Base-by-base conservation (phyloP, 139 green algal species). In the Picochlorum costavermella region DNA sequence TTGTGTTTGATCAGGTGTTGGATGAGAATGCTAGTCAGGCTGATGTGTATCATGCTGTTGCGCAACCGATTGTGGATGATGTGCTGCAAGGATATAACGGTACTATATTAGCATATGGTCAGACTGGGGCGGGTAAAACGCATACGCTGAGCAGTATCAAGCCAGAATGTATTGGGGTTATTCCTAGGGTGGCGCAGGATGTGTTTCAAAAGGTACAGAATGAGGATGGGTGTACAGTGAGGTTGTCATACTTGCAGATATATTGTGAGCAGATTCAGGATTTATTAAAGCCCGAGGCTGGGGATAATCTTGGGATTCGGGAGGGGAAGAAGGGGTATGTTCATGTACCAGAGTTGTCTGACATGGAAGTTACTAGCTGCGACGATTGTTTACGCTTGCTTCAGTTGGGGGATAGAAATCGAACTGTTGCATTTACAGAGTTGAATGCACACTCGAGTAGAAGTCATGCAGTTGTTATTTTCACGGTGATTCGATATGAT, bases 181-280 rank as follows among this genome's bases (percentile, higher is more conserved):
- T 94, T 46, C 87, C 88, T 1, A 74, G 81, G 17, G 87, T 84
- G 0, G 67, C 76, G 0, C 75, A 81, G 0, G 82, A 92, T 51
- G 14, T 73, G 6, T 95, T 95, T 60, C 67, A 72, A 16, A 62
- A 69, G 26, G 77, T 88, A 1, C 44, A 59, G 8, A 31, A 45
- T 0, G 31, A 65, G 4, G 63, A 92, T 64, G 67, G 72, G n/a
- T 88, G 88, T 71, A 77, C 40, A 25, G 76, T 92, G 13, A 72
- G 72, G 46, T 90, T 95, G 75, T 85, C 75, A 10, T 94, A 92
- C 65, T 80, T 95, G 20, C 86, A 95, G 64, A 89, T 95, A 60
- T 94, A 93, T 74, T 89, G 88, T 77, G 86, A 95, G 69, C 68
- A 86, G 33, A 88, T 94, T 29, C 77, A 84, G 67, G 88, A 95